These are phyloP conservation scores for Fusarium keratoplasticum DNA, from an alignment of 2,329 filamentous ascomycete species.

Conservation along the genomic window DNA sequence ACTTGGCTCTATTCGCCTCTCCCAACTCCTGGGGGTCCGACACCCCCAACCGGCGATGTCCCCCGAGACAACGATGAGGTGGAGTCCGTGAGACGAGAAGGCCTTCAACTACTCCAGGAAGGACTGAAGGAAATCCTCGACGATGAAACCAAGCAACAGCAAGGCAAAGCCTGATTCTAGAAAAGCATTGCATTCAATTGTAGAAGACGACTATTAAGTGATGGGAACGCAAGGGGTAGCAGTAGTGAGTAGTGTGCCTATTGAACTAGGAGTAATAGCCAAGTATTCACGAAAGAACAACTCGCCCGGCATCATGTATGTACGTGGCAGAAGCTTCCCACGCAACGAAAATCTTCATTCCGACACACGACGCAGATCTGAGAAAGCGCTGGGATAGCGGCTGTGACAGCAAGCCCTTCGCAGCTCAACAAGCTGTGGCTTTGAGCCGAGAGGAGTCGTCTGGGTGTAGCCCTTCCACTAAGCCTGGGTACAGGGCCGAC, in stretches of 20 bases:
- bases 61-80: too few species aligned
- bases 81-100: too few species aligned
- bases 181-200: too few species aligned
- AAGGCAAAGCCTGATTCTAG: too few species aligned
- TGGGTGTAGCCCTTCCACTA: conserved; percentile 33
- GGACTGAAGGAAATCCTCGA: too few species aligned
- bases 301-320: not conserved
- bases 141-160: too few species aligned
- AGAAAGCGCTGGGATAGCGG: not conserved
- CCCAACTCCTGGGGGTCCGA: too few species aligned
- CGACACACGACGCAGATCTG: not conserved
- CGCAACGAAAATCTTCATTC: not conserved
- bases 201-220: not conserved
- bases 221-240: not conserved
- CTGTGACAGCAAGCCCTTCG: not conserved
- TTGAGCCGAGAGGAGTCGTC: not conserved
- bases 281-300: not conserved
- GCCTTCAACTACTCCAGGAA: too few species aligned
- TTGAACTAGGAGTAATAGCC: not conserved
- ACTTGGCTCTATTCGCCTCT: too few species aligned
- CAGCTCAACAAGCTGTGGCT: not conserved
- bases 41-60: too few species aligned
- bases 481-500: conserved; percentile 66
- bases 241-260: not conserved
- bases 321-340: not conserved